These are phyloP conservation scores for Ceratobasidium papillatum DNA, from an alignment of 1,284 basidiomycete species.

Conservation along the genomic window DNA sequence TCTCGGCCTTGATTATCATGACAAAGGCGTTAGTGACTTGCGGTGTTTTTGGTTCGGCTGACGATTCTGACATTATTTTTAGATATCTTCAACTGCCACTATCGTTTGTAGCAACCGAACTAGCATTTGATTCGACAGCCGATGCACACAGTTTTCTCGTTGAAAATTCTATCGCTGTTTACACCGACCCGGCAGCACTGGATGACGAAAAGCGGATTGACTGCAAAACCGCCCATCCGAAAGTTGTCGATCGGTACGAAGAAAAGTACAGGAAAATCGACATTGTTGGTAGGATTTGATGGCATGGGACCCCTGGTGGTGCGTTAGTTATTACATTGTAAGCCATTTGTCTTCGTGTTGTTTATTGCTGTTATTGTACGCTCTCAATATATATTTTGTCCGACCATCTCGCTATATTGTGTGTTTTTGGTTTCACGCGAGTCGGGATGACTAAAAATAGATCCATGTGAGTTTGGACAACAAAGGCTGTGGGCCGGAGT, in stretches of 20 bases:
- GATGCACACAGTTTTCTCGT: conserved; percentile 77
- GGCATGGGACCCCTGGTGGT: conserved; percentile 53
- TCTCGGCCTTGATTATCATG: conserved; percentile 87
- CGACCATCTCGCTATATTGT: not conserved
- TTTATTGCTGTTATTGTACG: conserved; percentile 34
- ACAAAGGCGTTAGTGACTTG: conserved; percentile 83
- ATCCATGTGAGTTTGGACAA: not conserved
- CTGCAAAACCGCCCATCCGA: conserved; percentile 65
- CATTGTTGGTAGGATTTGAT: conserved; percentile 55
- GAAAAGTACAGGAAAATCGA: conserved; percentile 76
- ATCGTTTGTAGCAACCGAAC: conserved; percentile 77
- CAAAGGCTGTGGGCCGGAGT: not conserved
- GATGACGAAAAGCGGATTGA: conserved; percentile 66
- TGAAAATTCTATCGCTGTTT: conserved; percentile 74
- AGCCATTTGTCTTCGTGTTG: conserved; percentile 18
- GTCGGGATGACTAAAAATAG: not conserved
- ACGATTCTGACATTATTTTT: conserved; percentile 39
- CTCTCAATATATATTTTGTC: conserved; percentile 19
- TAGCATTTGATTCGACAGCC: conserved; percentile 79
- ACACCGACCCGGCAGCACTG: conserved; percentile 49
- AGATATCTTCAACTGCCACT: conserved; percentile 87
- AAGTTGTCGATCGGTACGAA: conserved; percentile 68
- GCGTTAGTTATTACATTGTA: conserved; percentile 26
- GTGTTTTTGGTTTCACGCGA: not conserved
- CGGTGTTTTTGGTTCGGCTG: not conserved